Conservation (phyloP, 768 basidiomycete species). For the Auriscalpium vulgare region DNA sequence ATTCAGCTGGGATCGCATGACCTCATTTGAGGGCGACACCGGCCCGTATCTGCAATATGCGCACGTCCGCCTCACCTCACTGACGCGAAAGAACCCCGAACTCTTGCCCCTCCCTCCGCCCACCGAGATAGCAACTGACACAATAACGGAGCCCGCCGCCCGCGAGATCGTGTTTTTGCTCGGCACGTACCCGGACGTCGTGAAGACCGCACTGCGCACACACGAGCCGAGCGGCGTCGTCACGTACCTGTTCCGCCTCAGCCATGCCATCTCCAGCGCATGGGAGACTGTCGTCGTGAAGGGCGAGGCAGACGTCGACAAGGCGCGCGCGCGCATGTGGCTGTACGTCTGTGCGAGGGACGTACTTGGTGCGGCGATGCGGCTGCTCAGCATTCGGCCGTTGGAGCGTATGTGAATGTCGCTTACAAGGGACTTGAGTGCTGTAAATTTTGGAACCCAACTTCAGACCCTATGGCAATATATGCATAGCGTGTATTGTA, state of each 20-base stretch:
- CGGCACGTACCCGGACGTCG: constrained; percentile 86
- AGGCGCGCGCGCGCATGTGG: constrained; percentile 81
- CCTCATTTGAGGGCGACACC: constrained; percentile 93
- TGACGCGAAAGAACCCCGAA: constrained; percentile 86
- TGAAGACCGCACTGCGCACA: constrained; percentile 74
- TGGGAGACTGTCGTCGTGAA: constrained; percentile 90
- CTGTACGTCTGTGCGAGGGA: constrained; percentile 84
- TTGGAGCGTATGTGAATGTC: constrained; percentile 81
- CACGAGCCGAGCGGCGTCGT: constrained; percentile 90
- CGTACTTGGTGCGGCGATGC: constrained; percentile 83
- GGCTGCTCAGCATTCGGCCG: constrained; percentile 80
- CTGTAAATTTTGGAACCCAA: too few species aligned
- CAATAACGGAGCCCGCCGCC: constrained; percentile 63
- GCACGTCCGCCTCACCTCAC: constrained; percentile 86
- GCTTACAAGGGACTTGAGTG: too few species aligned
- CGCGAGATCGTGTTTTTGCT: constrained; percentile 84
- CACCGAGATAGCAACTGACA: constrained; percentile 55
- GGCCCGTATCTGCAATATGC: constrained; percentile 96
- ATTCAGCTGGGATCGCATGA: constrained; percentile 92
- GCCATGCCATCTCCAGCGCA: constrained; percentile 83
- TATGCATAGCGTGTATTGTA: too few species aligned
- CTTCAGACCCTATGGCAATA: too few species aligned
- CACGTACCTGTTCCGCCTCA: constrained; percentile 80
- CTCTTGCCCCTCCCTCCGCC: constrained; percentile 69
- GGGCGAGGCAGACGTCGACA: constrained; percentile 67